Percentiles rank a stretch among this genome's conserved stretches.
phyloP scores from a whole-genome alignment of 129 eudicot genomes.

The Chrysanthemum makinoi region DNA sequence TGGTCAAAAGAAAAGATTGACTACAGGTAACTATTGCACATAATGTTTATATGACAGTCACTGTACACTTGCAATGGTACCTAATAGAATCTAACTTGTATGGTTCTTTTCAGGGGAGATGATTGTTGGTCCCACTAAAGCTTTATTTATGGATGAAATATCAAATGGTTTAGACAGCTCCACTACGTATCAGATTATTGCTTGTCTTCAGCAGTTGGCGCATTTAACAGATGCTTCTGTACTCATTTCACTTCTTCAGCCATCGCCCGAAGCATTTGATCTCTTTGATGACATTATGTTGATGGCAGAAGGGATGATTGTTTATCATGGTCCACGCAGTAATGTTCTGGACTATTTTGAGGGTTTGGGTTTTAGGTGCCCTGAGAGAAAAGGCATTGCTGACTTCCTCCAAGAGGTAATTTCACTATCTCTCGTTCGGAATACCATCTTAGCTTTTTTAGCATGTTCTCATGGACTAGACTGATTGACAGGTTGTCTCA shows the following conservation, averaged over 20 bases:
- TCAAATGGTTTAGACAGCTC: slow-evolving; percentile 91
- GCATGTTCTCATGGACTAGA: slow-evolving; percentile 9
- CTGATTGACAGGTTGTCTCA: slow-evolving; percentile 38
- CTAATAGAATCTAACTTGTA: neutral
- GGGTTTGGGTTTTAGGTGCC: slow-evolving; percentile 70
- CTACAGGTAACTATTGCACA: slow-evolving; percentile 50
- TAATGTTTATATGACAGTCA: no score
- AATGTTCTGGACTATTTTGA: slow-evolving; percentile 57
- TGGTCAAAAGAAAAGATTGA: slow-evolving; percentile 89
- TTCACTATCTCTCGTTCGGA: neutral
- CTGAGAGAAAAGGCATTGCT: slow-evolving; percentile 84
- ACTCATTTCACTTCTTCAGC: slow-evolving; percentile 86
- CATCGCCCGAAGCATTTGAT: slow-evolving; percentile 76
- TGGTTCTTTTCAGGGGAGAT: slow-evolving; percentile 58
- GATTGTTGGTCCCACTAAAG: slow-evolving; percentile 80
- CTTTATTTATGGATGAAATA: slow-evolving; percentile 82
- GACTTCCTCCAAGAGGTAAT: slow-evolving; percentile 91
- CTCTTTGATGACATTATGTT: slow-evolving; percentile 80
- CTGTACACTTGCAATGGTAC: neutral
- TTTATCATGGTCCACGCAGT: slow-evolving; percentile 67
- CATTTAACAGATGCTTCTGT: slow-evolving; percentile 70
- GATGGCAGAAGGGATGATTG: slow-evolving; percentile 81
- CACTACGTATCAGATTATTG: slow-evolving; percentile 73
- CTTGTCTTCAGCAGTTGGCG: slow-evolving; percentile 71
- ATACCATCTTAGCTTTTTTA: neutral